Percentiles rank a stretch among this genome's conserved stretches.
Evolutionary conservation across 2,329 filamentous ascomycete species (phyloP).

Genomic region (Aspergillus fumigatus): DNA sequence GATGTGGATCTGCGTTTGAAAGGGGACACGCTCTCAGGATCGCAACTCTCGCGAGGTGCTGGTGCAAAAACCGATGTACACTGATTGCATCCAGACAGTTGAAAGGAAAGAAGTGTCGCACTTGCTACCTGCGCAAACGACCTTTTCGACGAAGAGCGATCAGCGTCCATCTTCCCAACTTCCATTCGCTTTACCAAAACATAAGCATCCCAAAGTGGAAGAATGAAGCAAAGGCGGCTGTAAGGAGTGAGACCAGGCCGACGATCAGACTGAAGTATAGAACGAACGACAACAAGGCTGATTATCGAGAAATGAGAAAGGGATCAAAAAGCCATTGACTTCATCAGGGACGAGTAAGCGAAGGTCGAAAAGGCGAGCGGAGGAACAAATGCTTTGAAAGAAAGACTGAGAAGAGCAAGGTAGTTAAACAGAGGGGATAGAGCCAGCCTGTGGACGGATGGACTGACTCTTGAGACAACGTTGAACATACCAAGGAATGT

Average conservation of each 20-base stretch:
- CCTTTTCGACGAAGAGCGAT: conserved; percentile 28
- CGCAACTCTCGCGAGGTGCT: conserved; percentile 21
- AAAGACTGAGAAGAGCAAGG: not conserved
- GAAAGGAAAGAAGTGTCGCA: conserved; percentile 22
- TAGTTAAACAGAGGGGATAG: not conserved
- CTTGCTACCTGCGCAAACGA: conserved; percentile 42
- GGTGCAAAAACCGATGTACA: conserved; percentile 20
- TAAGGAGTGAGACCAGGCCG: conserved; percentile 23
- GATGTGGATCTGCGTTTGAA: conserved; percentile 27
- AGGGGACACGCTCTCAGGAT: conserved; percentile 24
- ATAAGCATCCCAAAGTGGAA: conserved; percentile 10
- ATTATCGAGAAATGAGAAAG: conserved; percentile 9
- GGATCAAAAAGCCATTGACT: not conserved
- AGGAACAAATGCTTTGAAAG: conserved; percentile 2
- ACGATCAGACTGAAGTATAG: conserved; percentile 19
- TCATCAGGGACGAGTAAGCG: conserved; percentile 4
- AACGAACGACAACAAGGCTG: conserved; percentile 14
- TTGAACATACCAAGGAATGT: conserved; percentile 23
- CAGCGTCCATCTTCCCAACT: conserved; percentile 25
- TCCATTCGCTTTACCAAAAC: conserved; percentile 6
- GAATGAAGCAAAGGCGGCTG: conserved; percentile 22
- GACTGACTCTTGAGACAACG: conserved; percentile 7
- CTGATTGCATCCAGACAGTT: conserved; percentile 25
- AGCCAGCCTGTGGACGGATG: not conserved
- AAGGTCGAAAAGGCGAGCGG: conserved; percentile 5